Evolutionary conservation across 2,329 filamentous ascomycete genomes (phyloP).

Genomic region (Claviceps monticola): DNA sequence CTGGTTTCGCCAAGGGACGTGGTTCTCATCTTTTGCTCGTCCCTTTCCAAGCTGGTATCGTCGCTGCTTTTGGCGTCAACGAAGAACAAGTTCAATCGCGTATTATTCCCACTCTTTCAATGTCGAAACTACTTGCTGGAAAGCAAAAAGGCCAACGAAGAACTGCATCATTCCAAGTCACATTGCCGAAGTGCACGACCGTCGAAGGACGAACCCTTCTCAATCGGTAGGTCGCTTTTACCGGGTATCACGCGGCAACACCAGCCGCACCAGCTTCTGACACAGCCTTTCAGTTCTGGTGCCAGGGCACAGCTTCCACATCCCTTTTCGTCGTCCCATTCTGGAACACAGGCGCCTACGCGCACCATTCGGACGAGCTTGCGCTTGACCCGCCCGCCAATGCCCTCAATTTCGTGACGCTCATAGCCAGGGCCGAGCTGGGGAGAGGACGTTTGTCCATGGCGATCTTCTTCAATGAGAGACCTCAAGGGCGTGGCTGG

Average conservation of each 20-base stretch:
- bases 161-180: background rate
- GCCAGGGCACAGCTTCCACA: conserved; percentile 47
- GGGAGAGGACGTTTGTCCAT: conserved; percentile 31
- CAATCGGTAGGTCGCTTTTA: conserved; percentile 23
- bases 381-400: conserved; percentile 76
- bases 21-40: too few relatives aligned
- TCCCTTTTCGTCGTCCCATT: conserved; percentile 66
- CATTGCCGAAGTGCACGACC: conserved; percentile 4
- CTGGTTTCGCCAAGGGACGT: too few relatives aligned
- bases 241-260: conserved; percentile 64
- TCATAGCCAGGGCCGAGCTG: conserved; percentile 59
- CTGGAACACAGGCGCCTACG: conserved; percentile 73
- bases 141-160: background rate
- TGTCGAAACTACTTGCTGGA: background rate
- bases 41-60: too few relatives aligned
- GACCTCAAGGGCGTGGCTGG: conserved; percentile 11
- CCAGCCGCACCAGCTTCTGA: conserved; percentile 86
- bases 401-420: conserved; percentile 79
- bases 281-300: conserved; percentile 52
- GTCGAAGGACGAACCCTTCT: conserved; percentile 12
- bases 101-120: too few relatives aligned
- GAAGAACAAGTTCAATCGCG: too few relatives aligned
- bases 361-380: conserved; percentile 73
- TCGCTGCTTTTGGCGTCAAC: too few relatives aligned
- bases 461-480: conserved; percentile 18